Evolutionary conservation across 106 monocot genomes (phyloP).

Genomic region (Acorus calamus): DNA sequence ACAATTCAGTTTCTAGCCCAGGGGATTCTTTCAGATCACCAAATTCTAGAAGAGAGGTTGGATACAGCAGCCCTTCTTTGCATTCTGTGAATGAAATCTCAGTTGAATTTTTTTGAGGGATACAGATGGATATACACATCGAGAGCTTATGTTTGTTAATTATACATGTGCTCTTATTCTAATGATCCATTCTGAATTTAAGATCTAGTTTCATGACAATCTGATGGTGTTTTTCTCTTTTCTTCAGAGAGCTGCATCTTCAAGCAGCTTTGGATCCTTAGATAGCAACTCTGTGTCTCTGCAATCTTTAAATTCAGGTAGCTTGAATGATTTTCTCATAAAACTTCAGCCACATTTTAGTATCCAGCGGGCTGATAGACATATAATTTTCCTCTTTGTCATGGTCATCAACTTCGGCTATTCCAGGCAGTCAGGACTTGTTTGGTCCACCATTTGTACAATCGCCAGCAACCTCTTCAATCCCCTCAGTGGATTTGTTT

Average conservation of each 20-base stretch:
- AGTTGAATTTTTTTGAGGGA: constrained; percentile 26
- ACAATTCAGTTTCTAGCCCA: constrained; percentile 51
- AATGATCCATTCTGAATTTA: no score
- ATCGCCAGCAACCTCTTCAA: constrained; percentile 8
- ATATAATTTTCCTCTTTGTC: neutral
- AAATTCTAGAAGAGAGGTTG: constrained; percentile 25
- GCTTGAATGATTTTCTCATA: constrained; percentile 33
- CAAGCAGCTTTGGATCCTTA: constrained; percentile 50
- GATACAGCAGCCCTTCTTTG: constrained; percentile 24
- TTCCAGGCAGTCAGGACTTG: constrained; percentile 14
- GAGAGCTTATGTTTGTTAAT: constrained; percentile 6
- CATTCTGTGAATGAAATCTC: constrained; percentile 36
- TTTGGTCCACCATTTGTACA: constrained; percentile 26
- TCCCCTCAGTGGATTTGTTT: constrained; percentile 45
- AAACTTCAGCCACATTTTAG: constrained; percentile 13
- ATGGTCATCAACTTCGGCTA: constrained; percentile 15
- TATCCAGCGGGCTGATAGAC: constrained; percentile 9
- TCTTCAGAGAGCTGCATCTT: constrained; percentile 64
- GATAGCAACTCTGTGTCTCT: constrained; percentile 30
- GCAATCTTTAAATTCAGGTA: constrained; percentile 36
- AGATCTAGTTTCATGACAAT: no score
- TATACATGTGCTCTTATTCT: no score
- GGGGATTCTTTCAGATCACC: constrained; percentile 57
- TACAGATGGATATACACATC: constrained; percentile 14
- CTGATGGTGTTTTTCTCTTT: neutral